Evolutionary conservation across 2,329 filamentous ascomycete genomes (phyloP).

Genomic region (Fusarium pseudoanthophilum): DNA sequence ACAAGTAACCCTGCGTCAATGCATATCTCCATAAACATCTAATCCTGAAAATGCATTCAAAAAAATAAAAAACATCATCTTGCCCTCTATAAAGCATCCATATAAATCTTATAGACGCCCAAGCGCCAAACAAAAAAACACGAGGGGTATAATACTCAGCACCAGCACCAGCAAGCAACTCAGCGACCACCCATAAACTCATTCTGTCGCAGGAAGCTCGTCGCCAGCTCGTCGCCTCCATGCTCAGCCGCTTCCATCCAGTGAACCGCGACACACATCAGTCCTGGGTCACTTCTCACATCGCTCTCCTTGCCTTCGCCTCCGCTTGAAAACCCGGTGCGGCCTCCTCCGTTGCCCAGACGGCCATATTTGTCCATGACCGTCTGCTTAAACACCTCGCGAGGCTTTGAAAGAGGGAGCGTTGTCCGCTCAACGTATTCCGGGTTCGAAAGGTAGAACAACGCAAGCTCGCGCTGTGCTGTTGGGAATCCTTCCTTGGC

Average conservation of each 20-base stretch:
- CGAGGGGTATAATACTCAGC: constrained; percentile 42
- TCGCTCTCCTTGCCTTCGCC: constrained; percentile 54
- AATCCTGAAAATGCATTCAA: constrained; percentile 6
- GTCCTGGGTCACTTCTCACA: constrained; percentile 79
- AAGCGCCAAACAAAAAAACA: constrained; percentile 38
- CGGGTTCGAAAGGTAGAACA: constrained; percentile 92
- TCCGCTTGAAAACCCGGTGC: constrained; percentile 33
- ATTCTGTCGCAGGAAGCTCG: constrained; percentile 80
- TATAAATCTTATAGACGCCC: constrained; percentile 28
- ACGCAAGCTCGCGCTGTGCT: constrained; percentile 90
- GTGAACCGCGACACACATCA: constrained; percentile 94
- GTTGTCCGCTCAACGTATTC: constrained; percentile 84
- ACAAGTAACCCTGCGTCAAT: neutral
- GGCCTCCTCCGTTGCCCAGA: constrained; percentile 41
- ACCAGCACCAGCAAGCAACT: constrained; percentile 5
- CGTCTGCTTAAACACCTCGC: constrained; percentile 90
- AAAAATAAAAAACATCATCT: constrained; percentile 1
- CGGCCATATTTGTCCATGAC: constrained; percentile 77
- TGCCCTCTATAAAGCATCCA: constrained; percentile 20
- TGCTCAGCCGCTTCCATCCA: constrained; percentile 94
- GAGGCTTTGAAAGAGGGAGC: constrained; percentile 82
- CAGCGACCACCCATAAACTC: constrained; percentile 54
- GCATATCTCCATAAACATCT: constrained; percentile 21
- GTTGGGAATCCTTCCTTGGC: constrained; percentile 87
- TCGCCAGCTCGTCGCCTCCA: constrained; percentile 87